Evolutionary conservation across 768 basidiomycete genomes (phyloP), one percentile per base, ranked within the genome.

Genomic region (Hydnomerulius pinastri): DNA sequence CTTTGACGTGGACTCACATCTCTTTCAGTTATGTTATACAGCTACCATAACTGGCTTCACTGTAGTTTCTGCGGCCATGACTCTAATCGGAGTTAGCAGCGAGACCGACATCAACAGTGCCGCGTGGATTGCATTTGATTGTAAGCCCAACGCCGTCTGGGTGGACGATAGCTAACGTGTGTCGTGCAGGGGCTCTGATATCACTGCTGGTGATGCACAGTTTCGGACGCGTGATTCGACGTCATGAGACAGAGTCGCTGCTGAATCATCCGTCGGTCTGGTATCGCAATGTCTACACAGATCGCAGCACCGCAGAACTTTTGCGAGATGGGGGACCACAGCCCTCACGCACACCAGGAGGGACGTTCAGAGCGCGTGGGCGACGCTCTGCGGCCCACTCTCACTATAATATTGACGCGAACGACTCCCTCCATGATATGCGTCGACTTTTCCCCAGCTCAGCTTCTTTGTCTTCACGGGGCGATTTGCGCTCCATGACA

Each of bases 221-320:
- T 63, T 83, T 82, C 55, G 71, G 77, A 36, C 74, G 80, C 18
- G 83, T 84, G 7, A 74, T 84, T 17, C 74, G 72, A 25, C 74
- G 84, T n/a, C 81, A 85, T 55, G 83, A 86, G 61, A 67, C 74
- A 37, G 83, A 85, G 36, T 73, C 75, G 1, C 63, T 82, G 27
- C 60, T 84, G 10, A 78, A 79, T 44, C 73, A 78, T 48, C 74
- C 80, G 2, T 63, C 68, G 4, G 67, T 70, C 2, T 78, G 75
- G 67, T 69, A 73, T 41, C 67, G 63, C 12, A 64, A 71, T 32
- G 51, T 62, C 27, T 67, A 65, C 45, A 69, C 71, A 11, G 62
- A 71, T 30, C 32, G 55, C 17, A 42, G 28, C 20, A 48, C 50
- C 4, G 45, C 46, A 9, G 46, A 48, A 12, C 28, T 57, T 23